Evolutionary conservation across 371 early-diverging fungal genomes (phyloP), one percentile per base, ranked within the genome.

Genomic region (Chytridium lagenaria): DNA sequence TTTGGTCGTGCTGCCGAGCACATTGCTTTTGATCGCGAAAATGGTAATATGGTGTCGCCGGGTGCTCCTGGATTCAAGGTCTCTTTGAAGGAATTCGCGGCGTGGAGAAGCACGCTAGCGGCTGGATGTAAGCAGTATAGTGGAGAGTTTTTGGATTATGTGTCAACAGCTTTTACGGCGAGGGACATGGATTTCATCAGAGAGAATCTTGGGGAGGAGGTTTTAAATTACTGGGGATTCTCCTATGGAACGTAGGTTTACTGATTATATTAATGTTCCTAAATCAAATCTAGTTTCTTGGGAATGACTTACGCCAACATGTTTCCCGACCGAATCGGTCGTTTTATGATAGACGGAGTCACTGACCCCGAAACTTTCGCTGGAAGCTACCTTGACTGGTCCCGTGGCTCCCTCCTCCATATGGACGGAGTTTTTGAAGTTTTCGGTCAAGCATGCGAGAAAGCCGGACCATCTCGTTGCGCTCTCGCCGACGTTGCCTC

Each of bases 131-230:
- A 36, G 10, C 68, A 50, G 38, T 55, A 77, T 59, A 50, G 72
- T 34, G 67, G 37, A 16, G 69, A 75, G 2, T 37, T 75, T 16
- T 52, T 80, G 22, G 51, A 70, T 15, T 77, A 66, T 68, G 57
- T 80, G 22, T 77, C 78, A 2, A 36, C 31, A 19, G 78, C 80
- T 2, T 65, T 68, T 67, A 79, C 77, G 16, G 80, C 78, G 0
- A 66, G 79, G 15, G 83, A 82, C 67, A 78, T 82, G 65, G 83
- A 82, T 33, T 12, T 68, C 1, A 76, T 82, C 30, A 52, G 83
- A 0, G 61, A 74, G 37, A 75, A 75, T 2, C 68, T 80, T n/a
- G 76, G 76, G 2, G 68, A 79, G 57, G 67, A 75, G 2, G 26
- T 70, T 26, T 55, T 75, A 26, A 72, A 78, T 52, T 82, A 78